Percentiles rank a stretch among this genome's conserved stretches.
These are phyloP conservation scores for Suillus hirtellus DNA, from an alignment of 768 basidiomycete species.

Conservation along the genomic window DNA sequence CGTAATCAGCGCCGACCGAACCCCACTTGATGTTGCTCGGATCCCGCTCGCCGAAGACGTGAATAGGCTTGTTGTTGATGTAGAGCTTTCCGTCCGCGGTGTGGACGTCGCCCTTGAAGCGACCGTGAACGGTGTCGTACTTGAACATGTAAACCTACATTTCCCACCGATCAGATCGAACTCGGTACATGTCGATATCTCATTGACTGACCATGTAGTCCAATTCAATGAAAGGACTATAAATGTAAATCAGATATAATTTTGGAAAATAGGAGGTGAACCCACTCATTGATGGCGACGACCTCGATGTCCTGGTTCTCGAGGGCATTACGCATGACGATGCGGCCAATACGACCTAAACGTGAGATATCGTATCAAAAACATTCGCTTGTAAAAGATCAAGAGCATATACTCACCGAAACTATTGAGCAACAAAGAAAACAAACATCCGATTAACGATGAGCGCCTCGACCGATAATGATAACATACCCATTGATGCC, in stretches of 20 bases:
- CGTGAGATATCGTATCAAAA: slow-evolving; percentile 20
- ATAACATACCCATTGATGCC: slow-evolving; percentile 90
- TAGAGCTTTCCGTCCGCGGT: slow-evolving; percentile 86
- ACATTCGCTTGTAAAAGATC: neutral
- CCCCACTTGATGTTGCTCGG: slow-evolving; percentile 86
- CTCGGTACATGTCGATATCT: neutral
- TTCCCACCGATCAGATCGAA: slow-evolving; percentile 11
- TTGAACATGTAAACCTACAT: slow-evolving; percentile 96
- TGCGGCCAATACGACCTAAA: slow-evolving; percentile 95
- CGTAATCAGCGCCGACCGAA: slow-evolving; percentile 80
- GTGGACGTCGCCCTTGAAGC: slow-evolving; percentile 84
- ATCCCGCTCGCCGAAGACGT: slow-evolving; percentile 83
- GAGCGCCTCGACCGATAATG: neutral
- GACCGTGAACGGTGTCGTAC: slow-evolving; percentile 91
- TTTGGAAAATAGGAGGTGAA: slow-evolving; percentile 14
- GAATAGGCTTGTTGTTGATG: slow-evolving; percentile 77
- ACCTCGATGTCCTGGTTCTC: slow-evolving; percentile 74
- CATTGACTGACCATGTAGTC: slow-evolving; percentile 81
- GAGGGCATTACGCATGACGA: slow-evolving; percentile 94
- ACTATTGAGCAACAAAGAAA: slow-evolving; percentile 39
- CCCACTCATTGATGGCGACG: slow-evolving; percentile 93
- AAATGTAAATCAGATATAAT: slow-evolving; percentile 7
- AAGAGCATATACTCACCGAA: slow-evolving; percentile 60
- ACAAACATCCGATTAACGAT: slow-evolving; percentile 17
- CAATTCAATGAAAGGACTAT: slow-evolving; percentile 94